Percentiles rank a stretch among this genome's conserved stretches.
Conservation (phyloP, 345 rosid genomes). For the Toxicodendron radicans region DNA sequence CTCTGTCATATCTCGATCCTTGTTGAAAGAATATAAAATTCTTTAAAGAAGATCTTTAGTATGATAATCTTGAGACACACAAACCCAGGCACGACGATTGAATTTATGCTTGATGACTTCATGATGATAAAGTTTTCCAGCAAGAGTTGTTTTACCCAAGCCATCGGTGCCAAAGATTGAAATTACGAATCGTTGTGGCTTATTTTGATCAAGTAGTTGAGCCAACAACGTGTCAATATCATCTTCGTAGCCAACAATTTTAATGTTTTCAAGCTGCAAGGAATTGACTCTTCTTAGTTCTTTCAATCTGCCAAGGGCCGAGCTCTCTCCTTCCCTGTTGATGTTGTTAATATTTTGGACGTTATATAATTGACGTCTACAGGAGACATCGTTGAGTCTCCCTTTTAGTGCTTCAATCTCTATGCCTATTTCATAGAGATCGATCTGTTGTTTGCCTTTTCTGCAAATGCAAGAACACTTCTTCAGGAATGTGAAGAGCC, state of each 20-base stretch:
- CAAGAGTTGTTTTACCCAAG: no score
- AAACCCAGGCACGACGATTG: background rate
- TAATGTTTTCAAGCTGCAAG: background rate
- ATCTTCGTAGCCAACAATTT: background rate
- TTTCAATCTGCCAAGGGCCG: background rate
- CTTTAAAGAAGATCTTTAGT: background rate
- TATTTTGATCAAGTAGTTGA: background rate
- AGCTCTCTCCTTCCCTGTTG: background rate
- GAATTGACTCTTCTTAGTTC: constrained; percentile 26
- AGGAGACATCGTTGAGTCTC: constrained; percentile 17
- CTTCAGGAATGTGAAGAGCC: constrained; percentile 4
- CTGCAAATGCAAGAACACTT: constrained; percentile 6
- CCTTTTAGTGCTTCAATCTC: constrained; percentile 3
- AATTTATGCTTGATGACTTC: background rate
- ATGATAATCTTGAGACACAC: background rate
- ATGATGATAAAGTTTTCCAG: background rate
- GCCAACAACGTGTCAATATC: background rate
- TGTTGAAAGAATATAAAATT: background rate
- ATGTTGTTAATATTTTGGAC: constrained; percentile 16
- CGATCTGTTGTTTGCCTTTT: background rate
- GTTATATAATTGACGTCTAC: constrained; percentile 9
- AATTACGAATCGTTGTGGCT: background rate
- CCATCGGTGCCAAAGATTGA: background rate
- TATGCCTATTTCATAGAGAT: constrained; percentile 13
- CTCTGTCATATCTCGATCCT: background rate